phyloP scores from a whole-genome alignment of 495 filamentous ascomycete species.

The Friedmanniomyces simplex region DNA sequence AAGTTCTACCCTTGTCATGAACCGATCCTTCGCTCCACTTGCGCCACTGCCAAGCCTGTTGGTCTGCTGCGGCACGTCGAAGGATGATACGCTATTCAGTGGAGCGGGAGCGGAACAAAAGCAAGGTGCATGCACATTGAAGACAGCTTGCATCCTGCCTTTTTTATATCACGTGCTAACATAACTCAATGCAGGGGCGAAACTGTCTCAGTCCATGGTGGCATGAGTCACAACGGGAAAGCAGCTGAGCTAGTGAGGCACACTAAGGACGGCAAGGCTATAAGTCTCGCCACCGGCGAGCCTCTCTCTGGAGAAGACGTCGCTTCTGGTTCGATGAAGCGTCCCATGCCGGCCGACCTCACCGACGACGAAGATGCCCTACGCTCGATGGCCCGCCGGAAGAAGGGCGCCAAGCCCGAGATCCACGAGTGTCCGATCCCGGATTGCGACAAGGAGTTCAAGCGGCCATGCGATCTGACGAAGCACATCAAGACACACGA shows the following conservation, averaged over 20 bases:
- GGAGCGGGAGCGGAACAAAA: neutral
- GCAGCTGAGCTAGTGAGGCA: conserved; percentile 68
- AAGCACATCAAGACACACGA: conserved; percentile 98
- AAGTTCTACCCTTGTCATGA: conserved; percentile 20
- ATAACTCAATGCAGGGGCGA: conserved; percentile 41
- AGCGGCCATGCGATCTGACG: conserved; percentile 79
- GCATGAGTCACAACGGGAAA: conserved; percentile 63
- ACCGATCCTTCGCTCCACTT: neutral
- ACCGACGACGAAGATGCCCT: conserved; percentile 64
- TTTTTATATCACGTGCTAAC: conserved; percentile 32
- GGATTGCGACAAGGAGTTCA: conserved; percentile 77
- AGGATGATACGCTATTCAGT: neutral
- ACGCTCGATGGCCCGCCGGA: conserved; percentile 82
- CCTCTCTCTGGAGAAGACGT: conserved; percentile 14
- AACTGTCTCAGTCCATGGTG: conserved; percentile 61
- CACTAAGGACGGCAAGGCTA: conserved; percentile 59
- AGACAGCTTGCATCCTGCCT: neutral
- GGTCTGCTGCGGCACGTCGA: neutral
- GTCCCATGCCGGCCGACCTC: conserved; percentile 17
- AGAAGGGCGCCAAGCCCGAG: conserved; percentile 54
- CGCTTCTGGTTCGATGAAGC: conserved; percentile 20
- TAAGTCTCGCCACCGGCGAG: conserved; percentile 52
- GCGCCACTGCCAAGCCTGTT: neutral
- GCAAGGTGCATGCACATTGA: neutral
- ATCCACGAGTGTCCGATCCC: conserved; percentile 28